These are phyloP conservation scores for Leccinum sublutescens DNA, from an alignment of 768 basidiomycete species.

Conservation along the genomic window DNA sequence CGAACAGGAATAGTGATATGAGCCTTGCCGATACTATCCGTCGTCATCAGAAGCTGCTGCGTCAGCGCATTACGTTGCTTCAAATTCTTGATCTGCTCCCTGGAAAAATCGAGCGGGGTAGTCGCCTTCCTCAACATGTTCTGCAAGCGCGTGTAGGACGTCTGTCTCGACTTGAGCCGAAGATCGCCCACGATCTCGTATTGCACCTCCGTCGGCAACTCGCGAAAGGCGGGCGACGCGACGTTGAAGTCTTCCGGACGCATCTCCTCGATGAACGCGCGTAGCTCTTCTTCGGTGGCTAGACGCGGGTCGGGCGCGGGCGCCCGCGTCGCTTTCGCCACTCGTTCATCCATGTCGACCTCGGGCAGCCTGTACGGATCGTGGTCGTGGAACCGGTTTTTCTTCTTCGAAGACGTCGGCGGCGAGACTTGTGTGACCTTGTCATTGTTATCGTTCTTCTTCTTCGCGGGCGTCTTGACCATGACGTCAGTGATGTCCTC, in stretches of 20 bases:
- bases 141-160: slow-evolving; percentile 86
- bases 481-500: slow-evolving; percentile 72
- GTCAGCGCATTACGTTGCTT: slow-evolving; percentile 88
- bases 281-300: slow-evolving; percentile 94
- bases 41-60: slow-evolving; percentile 88
- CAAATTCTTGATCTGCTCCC: slow-evolving; percentile 90
- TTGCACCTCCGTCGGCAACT: slow-evolving; percentile 93
- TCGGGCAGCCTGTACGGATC: slow-evolving; percentile 95
- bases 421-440: slow-evolving; percentile 34
- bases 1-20: slow-evolving; percentile 88
- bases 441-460: slow-evolving; percentile 14
- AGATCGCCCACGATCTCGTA: slow-evolving; percentile 98
- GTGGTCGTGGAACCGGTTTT: slow-evolving; percentile 66
- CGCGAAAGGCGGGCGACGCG: slow-evolving; percentile 82
- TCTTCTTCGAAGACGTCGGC: slow-evolving; percentile 50
- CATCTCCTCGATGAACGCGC: slow-evolving; percentile 93
- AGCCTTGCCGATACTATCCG: slow-evolving; percentile 89
- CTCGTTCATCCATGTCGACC: slow-evolving; percentile 62
- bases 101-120: slow-evolving; percentile 94
- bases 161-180: slow-evolving; percentile 90
- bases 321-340: slow-evolving; percentile 61
- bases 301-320: slow-evolving; percentile 82
- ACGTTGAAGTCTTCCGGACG: slow-evolving; percentile 94
- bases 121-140: slow-evolving; percentile 79
- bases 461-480: slow-evolving; percentile 49